Percentiles rank a stretch among this genome's conserved stretches.
These are phyloP conservation scores for Coemansia sp. DNA, from an alignment of 192 early-diverging fungal genomes.

Conservation along the genomic window DNA sequence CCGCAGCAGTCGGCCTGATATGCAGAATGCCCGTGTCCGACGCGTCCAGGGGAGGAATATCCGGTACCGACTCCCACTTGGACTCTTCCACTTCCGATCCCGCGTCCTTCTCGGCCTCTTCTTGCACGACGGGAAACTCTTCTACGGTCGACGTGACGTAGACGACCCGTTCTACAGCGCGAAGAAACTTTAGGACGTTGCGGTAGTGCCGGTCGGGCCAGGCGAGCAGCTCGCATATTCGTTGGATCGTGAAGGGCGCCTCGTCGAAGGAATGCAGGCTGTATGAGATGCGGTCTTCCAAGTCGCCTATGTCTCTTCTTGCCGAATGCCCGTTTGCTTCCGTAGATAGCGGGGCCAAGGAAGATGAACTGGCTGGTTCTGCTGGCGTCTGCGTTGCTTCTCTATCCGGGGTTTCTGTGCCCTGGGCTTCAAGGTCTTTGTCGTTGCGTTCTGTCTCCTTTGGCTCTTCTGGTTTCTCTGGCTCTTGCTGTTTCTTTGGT, in stretches of 20 bases:
- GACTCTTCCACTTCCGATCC: neutral
- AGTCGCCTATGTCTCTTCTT: slow-evolving; percentile 18
- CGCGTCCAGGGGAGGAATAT: slow-evolving; percentile 35
- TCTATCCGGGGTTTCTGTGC: neutral
- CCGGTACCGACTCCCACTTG: neutral
- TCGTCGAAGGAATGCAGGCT: slow-evolving; percentile 46
- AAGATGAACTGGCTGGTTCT: neutral
- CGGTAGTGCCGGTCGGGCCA: slow-evolving; percentile 48
- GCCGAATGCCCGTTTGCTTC: slow-evolving; percentile 5
- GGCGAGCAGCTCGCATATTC: slow-evolving; percentile 42
- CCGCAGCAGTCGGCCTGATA: slow-evolving; percentile 16
- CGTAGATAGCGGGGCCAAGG: neutral
- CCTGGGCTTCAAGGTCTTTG: too few relatives aligned
- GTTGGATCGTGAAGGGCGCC: slow-evolving; percentile 52
- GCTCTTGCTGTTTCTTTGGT: too few relatives aligned
- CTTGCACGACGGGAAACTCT: slow-evolving; percentile 28
- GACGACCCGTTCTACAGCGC: slow-evolving; percentile 43
- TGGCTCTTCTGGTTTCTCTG: too few relatives aligned
- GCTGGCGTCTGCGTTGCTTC: neutral
- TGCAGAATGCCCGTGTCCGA: slow-evolving; percentile 50
- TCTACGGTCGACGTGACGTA: slow-evolving; percentile 51
- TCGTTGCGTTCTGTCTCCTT: too few relatives aligned
- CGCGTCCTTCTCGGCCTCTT: neutral
- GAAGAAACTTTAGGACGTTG: slow-evolving; percentile 40
- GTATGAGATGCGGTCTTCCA: slow-evolving; percentile 41